Percentiles rank a stretch among this genome's conserved stretches.
These are phyloP conservation scores for Candida neerlandica DNA, from an alignment of 1,139 yeast species.

Conservation along the genomic window DNA sequence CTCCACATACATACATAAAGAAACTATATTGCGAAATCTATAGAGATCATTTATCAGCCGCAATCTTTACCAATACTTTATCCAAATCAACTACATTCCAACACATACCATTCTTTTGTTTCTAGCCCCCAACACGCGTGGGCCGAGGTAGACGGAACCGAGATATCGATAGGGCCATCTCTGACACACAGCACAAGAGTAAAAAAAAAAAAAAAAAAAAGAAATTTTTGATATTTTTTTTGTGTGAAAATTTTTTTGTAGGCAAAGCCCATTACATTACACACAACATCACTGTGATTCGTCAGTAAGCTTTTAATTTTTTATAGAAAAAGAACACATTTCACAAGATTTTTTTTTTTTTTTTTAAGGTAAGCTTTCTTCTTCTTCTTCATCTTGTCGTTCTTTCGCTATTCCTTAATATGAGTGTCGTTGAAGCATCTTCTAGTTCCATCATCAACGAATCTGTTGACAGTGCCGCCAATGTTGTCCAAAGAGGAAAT, in stretches of 20 bases:
- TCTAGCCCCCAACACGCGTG: too few species aligned
- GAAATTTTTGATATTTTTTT: neutral
- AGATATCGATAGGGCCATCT: too few species aligned
- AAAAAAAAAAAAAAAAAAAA: neutral
- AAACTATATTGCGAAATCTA: too few species aligned
- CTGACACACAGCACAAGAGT: too few species aligned
- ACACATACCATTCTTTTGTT: too few species aligned
- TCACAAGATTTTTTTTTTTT: neutral
- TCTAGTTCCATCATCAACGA: conserved; percentile 9
- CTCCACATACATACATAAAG: too few species aligned
- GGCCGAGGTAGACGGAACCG: too few species aligned
- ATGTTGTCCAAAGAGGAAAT: conserved; percentile 27
- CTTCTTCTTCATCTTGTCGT: conserved; percentile 7
- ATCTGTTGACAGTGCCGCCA: conserved; percentile 7
- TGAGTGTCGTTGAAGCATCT: conserved; percentile 21
- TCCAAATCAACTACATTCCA: too few species aligned
- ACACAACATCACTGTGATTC: neutral
- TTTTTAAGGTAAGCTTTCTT: conserved; percentile 4
- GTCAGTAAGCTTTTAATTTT: neutral
- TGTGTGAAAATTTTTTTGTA: neutral
- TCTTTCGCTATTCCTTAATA: conserved; percentile 9
- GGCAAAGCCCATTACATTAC: neutral
- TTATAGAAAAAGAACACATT: neutral
- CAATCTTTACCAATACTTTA: too few species aligned
- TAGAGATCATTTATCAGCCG: too few species aligned